Base-by-base conservation (phyloP, 169 alveolate genomes). In the Theileria parva region DNA sequence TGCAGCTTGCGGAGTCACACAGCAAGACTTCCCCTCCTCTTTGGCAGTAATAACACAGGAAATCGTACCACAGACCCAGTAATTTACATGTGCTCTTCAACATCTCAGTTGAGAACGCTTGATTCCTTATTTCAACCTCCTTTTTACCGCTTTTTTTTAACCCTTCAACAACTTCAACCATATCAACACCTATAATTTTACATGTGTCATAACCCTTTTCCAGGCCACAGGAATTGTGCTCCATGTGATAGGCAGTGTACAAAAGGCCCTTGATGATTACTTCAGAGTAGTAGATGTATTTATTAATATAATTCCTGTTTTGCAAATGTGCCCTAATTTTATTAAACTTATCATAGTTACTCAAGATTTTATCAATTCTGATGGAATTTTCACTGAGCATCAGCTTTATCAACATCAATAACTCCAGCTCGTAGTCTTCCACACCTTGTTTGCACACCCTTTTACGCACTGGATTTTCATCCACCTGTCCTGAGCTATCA, bases 21-120 rank as follows among this genome's bases (percentile, higher is more conserved):
- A 89, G 76, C 30, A 86, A 55, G 32, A 89, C 81, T 69, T 89
- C 94, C 48, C 94, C 94, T 8, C 94, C 92, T 25, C 87, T 72
- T 48, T 80, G 77, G 55, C 94, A 89, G 25, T 79, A 73, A 80
- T 83, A 81, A 59, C 94, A 89, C 25, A 89, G 57, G 17, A 74
- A 67, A 39, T 89, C 94, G 69, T 89, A 89, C 11, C 77, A 44
- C 59, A 72, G 57, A 30, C 83, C 89, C n/a, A 66, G 53, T 48
- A 64, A 44, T 30, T 34, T 72, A 48, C 77, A 71, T 37, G 75
- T 30, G n/a, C 60, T 69, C 69, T 76, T 75, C 21, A 84, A 61
- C 61, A 89, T 79, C 61, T 6, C n/a, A 9, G 32, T 61, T n/a
- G 81, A 72, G 32, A 57, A 59, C 27, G 13, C n/a, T 5, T 19